Evolutionary conservation across 2,329 filamentous ascomycete genomes (phyloP), one percentile per base, ranked within the genome.

Genomic region (Beauveria pseudobassiana): DNA sequence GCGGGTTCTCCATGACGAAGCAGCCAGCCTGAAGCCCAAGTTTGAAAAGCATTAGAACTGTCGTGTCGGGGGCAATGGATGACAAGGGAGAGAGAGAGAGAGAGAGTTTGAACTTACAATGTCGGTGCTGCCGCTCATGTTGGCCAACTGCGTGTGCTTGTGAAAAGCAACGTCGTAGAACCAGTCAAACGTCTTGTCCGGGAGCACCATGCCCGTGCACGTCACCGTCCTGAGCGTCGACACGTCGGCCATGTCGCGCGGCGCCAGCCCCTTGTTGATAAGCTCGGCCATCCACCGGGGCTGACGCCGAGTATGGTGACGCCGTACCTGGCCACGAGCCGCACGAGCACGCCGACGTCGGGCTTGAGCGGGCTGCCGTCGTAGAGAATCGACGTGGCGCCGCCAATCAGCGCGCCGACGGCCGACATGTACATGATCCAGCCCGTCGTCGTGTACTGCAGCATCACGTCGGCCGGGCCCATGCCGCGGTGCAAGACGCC

Each of bases 361-460:
- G 91, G 91, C 51, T 86, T 75, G 72, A 96, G 91, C 0, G 91
- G 91, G 9, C 87, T 91, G 3, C 91, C 91, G 69, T 96, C 91
- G 71, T 96, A 96, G n/a, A 93, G 77, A 1, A 96, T 73, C 1
- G 82, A 77, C 6, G 84, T 80, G 0, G 80, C 78, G 8, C 90
- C 89, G 45, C 79, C 75, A 1, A 88, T 67, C 8, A 93, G 77
- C 4, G 79, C 77, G 22, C 80, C 77, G 0, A 90, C 77, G 43
- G 81, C 82, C 3, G 79, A 75, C 9, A 92, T 76, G 70, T 93
- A 95, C 91, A 96, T 96, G 74, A 96, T 95, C 91, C 91, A 96
- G 0, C 89, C 88, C 0, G 88, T 91, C 0, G 86, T 88, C 1
- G 86, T 85, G 69, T 81, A 85, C 71, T 85, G 82, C 62, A 85